Percentiles rank a stretch among this genome's conserved stretches.
Conservation (phyloP, 768 basidiomycete species). For the Mycena polygramma region DNA sequence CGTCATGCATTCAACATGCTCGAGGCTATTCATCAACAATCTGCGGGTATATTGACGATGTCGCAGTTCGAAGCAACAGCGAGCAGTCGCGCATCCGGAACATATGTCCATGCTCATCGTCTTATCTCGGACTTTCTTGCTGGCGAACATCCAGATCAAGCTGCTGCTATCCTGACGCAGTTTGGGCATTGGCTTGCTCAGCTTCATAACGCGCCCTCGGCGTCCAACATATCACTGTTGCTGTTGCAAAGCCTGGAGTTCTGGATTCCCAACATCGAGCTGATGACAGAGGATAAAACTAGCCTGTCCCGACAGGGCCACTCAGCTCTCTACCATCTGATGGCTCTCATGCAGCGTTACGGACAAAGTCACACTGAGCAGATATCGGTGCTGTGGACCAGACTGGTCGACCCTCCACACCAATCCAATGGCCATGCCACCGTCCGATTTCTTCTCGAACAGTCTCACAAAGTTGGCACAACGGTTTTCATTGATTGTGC, state of each 20-base stretch:
- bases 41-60: constrained; percentile 75
- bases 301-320: constrained; percentile 70
- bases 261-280: constrained; percentile 85
- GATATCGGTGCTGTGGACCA: constrained; percentile 82
- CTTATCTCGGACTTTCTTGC: constrained; percentile 84
- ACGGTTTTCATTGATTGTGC: constrained; percentile 83
- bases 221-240: constrained; percentile 63
- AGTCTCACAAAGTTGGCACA: constrained; percentile 87
- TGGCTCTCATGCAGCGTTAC: constrained; percentile 85
- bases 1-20: constrained; percentile 84
- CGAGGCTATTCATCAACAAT: constrained; percentile 77
- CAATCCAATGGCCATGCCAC: constrained; percentile 84
- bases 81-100: constrained; percentile 77
- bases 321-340: constrained; percentile 81
- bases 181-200: constrained; percentile 81
- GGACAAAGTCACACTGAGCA: constrained; percentile 83
- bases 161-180: constrained; percentile 75
- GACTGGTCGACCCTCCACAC: constrained; percentile 79
- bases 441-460: constrained; percentile 86
- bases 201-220: constrained; percentile 63
- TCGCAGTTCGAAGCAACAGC: constrained; percentile 81
- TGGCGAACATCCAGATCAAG: constrained; percentile 77
- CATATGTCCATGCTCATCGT: constrained; percentile 86
- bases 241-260: constrained; percentile 85
- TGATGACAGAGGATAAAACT: constrained; percentile 72